These are phyloP conservation scores for Colletotrichum sp. DNA, from an alignment of 2,329 filamentous ascomycete species.

Conservation along the genomic window DNA sequence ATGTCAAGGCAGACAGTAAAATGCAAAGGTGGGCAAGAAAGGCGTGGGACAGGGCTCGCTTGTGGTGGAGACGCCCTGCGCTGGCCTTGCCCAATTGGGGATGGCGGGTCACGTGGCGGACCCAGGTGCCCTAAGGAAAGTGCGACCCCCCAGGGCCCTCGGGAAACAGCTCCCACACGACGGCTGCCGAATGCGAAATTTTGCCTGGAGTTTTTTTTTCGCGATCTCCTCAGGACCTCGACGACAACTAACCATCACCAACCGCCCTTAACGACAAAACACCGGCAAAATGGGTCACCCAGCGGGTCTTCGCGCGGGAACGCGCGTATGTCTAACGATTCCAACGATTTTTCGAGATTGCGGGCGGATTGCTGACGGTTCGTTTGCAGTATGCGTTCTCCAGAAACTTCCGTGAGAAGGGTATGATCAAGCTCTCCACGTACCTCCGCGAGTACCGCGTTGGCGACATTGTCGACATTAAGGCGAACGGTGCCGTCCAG, in stretches of 20 bases:
- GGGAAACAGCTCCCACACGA: neutral
- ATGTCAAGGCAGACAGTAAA: neutral
- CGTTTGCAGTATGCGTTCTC: conserved; percentile 81
- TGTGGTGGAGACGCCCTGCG: neutral
- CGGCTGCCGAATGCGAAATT: neutral
- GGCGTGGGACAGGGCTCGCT: neutral
- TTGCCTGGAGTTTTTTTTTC: neutral
- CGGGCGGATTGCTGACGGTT: conserved; percentile 33
- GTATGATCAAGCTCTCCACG: conserved; percentile 90
- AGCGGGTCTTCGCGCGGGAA: conserved; percentile 85
- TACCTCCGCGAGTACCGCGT: conserved; percentile 97
- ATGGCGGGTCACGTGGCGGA: neutral
- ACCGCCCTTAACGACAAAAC: conserved; percentile 23
- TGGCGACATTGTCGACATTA: conserved; percentile 98
- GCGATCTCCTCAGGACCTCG: neutral
- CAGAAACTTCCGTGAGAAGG: conserved; percentile 93
- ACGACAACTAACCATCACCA: conserved; percentile 11
- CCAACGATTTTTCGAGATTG: conserved; percentile 4
- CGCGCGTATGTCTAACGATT: conserved; percentile 67
- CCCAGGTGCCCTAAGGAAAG: neutral
- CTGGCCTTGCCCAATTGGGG: neutral
- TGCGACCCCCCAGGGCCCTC: neutral
- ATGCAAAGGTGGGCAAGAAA: neutral
- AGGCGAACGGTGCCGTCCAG: conserved; percentile 97
- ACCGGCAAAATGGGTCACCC: conserved; percentile 80